A percentile compares a stretch with the other conserved stretches of the same genome.
Evolutionary conservation across 176 grass and related monocot species (phyloP).

Genomic region (Raddia distichophylla): DNA sequence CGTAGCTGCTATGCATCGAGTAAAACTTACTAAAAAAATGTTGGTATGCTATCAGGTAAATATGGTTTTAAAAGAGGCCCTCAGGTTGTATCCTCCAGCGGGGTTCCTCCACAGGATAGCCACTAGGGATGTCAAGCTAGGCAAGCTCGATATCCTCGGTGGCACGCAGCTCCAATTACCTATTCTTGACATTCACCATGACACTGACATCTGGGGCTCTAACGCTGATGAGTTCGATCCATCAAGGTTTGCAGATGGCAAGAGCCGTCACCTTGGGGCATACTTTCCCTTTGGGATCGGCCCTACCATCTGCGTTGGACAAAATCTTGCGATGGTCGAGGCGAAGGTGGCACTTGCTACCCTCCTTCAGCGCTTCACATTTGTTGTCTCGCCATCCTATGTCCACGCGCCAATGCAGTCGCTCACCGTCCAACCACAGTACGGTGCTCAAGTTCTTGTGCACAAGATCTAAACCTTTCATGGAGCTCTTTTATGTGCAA

Average conservation of each 20-base stretch:
- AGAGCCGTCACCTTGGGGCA: slow-evolving; percentile 65
- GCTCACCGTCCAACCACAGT: slow-evolving; percentile 74
- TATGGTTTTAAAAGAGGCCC: slow-evolving; percentile 86
- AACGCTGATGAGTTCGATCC: slow-evolving; percentile 68
- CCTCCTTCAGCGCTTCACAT: slow-evolving; percentile 58
- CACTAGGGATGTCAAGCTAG: slow-evolving; percentile 58
- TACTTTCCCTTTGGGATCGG: slow-evolving; percentile 78
- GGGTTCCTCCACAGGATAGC: slow-evolving; percentile 44
- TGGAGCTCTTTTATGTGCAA: background rate
- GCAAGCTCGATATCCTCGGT: slow-evolving; percentile 54
- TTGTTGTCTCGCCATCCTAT: slow-evolving; percentile 71
- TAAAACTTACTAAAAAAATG: background rate
- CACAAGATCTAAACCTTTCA: slow-evolving; percentile 52
- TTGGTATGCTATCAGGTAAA: slow-evolving; percentile 45
- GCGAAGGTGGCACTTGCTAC: slow-evolving; percentile 68
- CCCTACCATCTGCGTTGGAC: slow-evolving; percentile 68
- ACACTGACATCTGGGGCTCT: slow-evolving; percentile 62
- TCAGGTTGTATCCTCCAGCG: slow-evolving; percentile 76
- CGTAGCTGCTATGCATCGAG: background rate
- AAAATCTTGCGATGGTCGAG: slow-evolving; percentile 76
- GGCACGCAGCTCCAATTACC: slow-evolving; percentile 63
- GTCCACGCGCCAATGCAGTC: slow-evolving; percentile 70
- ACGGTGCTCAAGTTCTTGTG: slow-evolving; percentile 73
- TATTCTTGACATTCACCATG: slow-evolving; percentile 63
- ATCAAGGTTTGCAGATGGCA: slow-evolving; percentile 72